These are phyloP conservation scores for Leonotis leonurus DNA, from an alignment of 257 asterid genomes.

Conservation along the genomic window DNA sequence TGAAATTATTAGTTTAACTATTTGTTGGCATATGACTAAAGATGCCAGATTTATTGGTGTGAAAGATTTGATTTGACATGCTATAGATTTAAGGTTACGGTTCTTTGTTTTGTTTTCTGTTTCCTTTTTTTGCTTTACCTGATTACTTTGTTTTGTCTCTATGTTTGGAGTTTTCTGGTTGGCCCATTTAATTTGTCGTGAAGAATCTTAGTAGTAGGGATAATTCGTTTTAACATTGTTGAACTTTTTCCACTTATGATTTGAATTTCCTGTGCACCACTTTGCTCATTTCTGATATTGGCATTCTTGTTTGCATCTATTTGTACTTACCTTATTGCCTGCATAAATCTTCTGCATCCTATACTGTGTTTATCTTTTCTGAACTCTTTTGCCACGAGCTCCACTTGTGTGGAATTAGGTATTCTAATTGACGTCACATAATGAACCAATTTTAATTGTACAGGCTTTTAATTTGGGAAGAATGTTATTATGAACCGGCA, in stretches of 20 bases:
- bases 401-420: background rate
- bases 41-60: conserved; percentile 13
- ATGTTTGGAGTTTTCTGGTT: conserved; percentile 59
- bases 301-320: conserved; percentile 33
- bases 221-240: conserved; percentile 24
- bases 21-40: conserved; percentile 20
- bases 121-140: conserved; percentile 16
- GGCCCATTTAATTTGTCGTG: conserved; percentile 43
- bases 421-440: background rate
- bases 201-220: conserved; percentile 36
- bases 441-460: conserved; percentile 13
- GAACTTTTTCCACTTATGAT: conserved; percentile 28
- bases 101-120: conserved; percentile 15
- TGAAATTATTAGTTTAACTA: background rate
- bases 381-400: background rate
- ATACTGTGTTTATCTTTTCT: conserved; percentile 13
- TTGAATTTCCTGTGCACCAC: conserved; percentile 23
- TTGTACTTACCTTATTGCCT: conserved; percentile 26
- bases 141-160: conserved; percentile 27
- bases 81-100: conserved; percentile 34
- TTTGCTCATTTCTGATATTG: conserved; percentile 34
- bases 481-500: conserved; percentile 56
- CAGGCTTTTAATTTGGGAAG: conserved; percentile 95
- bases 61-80: conserved; percentile 34
- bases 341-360: conserved; percentile 14